A percentile compares a stretch with the other conserved stretches of the same genome.
phyloP scores from a whole-genome alignment of 2,329 filamentous ascomycete genomes.

The Hymenoscyphus infarciens region DNA sequence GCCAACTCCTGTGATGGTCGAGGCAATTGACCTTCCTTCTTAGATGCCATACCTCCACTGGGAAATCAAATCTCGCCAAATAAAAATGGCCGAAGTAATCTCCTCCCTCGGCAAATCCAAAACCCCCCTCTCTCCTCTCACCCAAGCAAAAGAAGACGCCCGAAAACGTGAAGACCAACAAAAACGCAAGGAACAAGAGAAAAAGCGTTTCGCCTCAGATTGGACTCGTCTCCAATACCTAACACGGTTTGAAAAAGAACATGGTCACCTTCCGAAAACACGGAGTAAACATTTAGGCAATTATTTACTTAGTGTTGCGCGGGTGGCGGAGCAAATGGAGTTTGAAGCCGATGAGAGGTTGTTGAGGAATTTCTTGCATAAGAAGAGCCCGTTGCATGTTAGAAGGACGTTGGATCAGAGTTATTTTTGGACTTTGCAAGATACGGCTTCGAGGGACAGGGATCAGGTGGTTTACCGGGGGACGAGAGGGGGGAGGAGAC shows the following conservation, averaged over 20 bases:
- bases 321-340: slow-evolving; percentile 26
- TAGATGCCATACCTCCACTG: slow-evolving; percentile 32
- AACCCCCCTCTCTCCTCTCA: background rate
- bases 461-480: slow-evolving; percentile 27
- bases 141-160: background rate
- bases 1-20: background rate
- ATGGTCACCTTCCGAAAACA: slow-evolving; percentile 7
- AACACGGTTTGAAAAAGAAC: background rate
- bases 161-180: background rate
- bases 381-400: slow-evolving; percentile 39
- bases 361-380: slow-evolving; percentile 20
- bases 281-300: slow-evolving; percentile 11
- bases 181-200: background rate
- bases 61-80: slow-evolving; percentile 25
- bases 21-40: background rate
- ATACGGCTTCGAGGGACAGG: slow-evolving; percentile 38
- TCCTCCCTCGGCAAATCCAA: slow-evolving; percentile 15
- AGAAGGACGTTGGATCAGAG: slow-evolving; percentile 45
- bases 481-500: slow-evolving; percentile 13
- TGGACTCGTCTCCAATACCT: background rate
- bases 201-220: slow-evolving; percentile 4
- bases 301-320: slow-evolving; percentile 20
- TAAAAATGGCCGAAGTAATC: slow-evolving; percentile 19
- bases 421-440: slow-evolving; percentile 39
- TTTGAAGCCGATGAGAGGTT: slow-evolving; percentile 22